Evolutionary conservation across 441 rosid genomes (phyloP), one percentile per base, ranked within the genome.

Genomic region (Euphorbia neoarborescens): DNA sequence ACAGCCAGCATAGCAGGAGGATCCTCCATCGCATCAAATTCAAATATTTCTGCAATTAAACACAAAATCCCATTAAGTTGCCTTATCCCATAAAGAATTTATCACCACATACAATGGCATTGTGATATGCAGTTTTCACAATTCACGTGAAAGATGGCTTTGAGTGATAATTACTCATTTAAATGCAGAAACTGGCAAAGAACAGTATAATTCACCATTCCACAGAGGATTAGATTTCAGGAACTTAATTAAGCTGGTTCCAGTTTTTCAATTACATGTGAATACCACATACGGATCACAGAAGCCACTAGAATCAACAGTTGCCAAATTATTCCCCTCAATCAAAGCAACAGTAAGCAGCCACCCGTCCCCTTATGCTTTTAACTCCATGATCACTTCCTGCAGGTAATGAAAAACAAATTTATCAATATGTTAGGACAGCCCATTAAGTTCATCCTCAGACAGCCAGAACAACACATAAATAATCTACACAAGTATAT

Each of bases 331-430:
- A 69, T 78, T 84, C 77, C 97, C 99, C 78, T 91, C 95, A 37
- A 94, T 85, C 75, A 94, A 82, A 71, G 97, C 99, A 86, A 87
- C 87, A 62, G 99, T 94, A 66, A 91, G 87, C 70, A 94, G 73
- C 97, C 99, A 94, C 69, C 99, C 99, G 71, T 90, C 94, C 27
- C 99, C 99, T 84, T 85, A 96, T 58, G 99, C 97, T 84, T 87
- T n/a, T 94, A 69, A 91, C 75, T 75, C 99, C 99, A 79, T 91
- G 97, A 86, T 94, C 99, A 71, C 89, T 84, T 40, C 92, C 97
- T 94, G 73, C 69, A 59, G 37, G 75, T 79, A 22, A 71, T 61
- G n/a, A 75, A 10, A 62, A 60, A 54, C 69, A 48, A 37, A 65
- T 57, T 60, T 32, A 20, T 50, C 7, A 46, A 69, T n/a, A 30